These are phyloP conservation scores for Cryphonectria carpinicola DNA, from an alignment of 2,329 filamentous ascomycete species.

Conservation along the genomic window DNA sequence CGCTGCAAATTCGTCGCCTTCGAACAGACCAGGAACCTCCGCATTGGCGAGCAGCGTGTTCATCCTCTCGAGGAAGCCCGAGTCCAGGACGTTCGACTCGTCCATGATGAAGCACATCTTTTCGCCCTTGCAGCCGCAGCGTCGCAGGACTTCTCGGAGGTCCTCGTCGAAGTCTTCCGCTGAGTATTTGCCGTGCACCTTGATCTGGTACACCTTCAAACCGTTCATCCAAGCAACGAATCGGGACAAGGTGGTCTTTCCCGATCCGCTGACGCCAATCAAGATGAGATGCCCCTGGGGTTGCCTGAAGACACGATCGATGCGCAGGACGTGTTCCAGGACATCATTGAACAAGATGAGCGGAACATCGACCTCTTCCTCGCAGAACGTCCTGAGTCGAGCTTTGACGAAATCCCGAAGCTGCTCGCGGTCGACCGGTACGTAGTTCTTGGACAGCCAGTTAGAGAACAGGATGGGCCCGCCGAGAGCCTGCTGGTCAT, in stretches of 20 bases:
- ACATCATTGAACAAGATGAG: slow-evolving; percentile 99
- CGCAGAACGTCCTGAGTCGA: slow-evolving; percentile 95
- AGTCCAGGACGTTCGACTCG: slow-evolving; percentile 97
- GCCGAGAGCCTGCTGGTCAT: slow-evolving; percentile 84
- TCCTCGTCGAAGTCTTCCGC: slow-evolving; percentile 99
- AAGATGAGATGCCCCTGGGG: slow-evolving; percentile 97
- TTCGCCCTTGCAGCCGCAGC: slow-evolving; percentile 96
- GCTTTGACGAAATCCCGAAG: slow-evolving; percentile 97
- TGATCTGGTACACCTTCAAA: slow-evolving; percentile 98
- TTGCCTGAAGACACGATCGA: slow-evolving; percentile 97
- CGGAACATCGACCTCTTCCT: slow-evolving; percentile 98
- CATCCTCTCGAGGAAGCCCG: slow-evolving; percentile 98
- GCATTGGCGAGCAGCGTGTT: slow-evolving; percentile 98
- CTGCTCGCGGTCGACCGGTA: slow-evolving; percentile 93
- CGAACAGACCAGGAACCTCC: slow-evolving; percentile 98
- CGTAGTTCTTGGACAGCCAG: slow-evolving; percentile 98
- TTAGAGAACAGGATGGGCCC: slow-evolving; percentile 98
- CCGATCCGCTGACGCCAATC: slow-evolving; percentile 97
- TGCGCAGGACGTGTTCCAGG: slow-evolving; percentile 94
- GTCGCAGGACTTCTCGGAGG: slow-evolving; percentile 86
- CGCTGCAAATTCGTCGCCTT: slow-evolving; percentile 98
- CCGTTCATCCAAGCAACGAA: slow-evolving; percentile 99
- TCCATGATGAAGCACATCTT: slow-evolving; percentile 99
- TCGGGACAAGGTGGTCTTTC: slow-evolving; percentile 95
- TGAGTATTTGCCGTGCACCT: slow-evolving; percentile 98